Evolutionary conservation across 768 basidiomycete species (phyloP), one percentile per base, ranked within the genome.

Genomic region (Mycena vitilis): DNA sequence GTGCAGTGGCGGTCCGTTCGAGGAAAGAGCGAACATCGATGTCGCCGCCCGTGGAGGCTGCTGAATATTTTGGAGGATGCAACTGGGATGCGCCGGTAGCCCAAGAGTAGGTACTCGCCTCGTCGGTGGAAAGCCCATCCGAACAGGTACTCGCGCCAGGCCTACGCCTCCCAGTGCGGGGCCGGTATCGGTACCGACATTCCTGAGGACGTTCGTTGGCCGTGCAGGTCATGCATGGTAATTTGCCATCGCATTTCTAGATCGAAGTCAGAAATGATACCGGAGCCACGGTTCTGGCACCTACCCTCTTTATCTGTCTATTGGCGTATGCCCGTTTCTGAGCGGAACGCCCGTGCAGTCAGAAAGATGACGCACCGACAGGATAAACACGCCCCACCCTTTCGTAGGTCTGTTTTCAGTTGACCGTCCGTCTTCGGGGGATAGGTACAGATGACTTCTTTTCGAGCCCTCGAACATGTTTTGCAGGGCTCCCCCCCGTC

Each of bases 261-360:
- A 16, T 30, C 5, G 9, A 7, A 8, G n/a, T 66, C 47, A 53
- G 9, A 34, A 40, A 20, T 8, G 37, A 61, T 36, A 23, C 22
- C 13, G 5, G 22, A 37, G 5, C 18, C 34, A 7, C 22, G 8
- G 7, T 2, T n/a, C 15, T 30, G 34, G 1, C 16, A 61, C 69
- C 5, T 42, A 70, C 69, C 60, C 69, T 42, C 37, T 70, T 70
- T 44, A 64, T 47, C 55, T 70, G 64, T 18, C 69, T 70, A 30
- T 30, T 30, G 30, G 2, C 30, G 30, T 30, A 30, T 30, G 30
- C 30, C 30, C 30, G 30, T 30, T 30, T 30, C 5, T 30, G 5
- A 30, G 5, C 30, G 30, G 30, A 30, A 30, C 5, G 30, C 30
- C 30, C 30, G 5, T 30, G 30, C 30, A 3, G 30, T 5, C 23